phyloP scores from a whole-genome alignment of 805 yeast species.

The Sugiyamaella qingdaonensis region DNA sequence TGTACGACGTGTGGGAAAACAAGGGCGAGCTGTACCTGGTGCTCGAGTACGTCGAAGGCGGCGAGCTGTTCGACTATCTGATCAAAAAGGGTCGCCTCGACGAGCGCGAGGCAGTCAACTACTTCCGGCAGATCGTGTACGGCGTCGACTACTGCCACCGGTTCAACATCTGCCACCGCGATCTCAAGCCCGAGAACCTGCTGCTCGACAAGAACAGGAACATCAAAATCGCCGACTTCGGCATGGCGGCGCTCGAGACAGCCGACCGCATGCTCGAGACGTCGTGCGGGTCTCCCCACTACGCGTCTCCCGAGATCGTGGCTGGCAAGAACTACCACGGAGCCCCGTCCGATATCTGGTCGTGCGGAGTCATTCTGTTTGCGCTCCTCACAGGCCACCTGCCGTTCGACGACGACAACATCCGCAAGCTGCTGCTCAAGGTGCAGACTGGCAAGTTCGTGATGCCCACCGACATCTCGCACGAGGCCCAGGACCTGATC shows the following conservation, averaged over 20 bases:
- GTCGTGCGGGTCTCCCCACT: slow-evolving; percentile 97
- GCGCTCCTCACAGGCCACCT: slow-evolving; percentile 92
- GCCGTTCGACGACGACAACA: slow-evolving; percentile 96
- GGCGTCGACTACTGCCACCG: slow-evolving; percentile 85
- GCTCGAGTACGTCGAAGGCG: slow-evolving; percentile 94
- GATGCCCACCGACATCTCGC: slow-evolving; percentile 74
- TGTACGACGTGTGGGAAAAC: slow-evolving; percentile 98
- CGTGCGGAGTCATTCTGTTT: slow-evolving; percentile 92
- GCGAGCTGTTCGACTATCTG: slow-evolving; percentile 88
- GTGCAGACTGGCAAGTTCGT: slow-evolving; percentile 86
- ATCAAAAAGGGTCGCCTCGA: slow-evolving; percentile 85
- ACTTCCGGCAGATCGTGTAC: slow-evolving; percentile 79
- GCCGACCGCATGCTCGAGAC: slow-evolving; percentile 81
- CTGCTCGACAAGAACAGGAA: slow-evolving; percentile 76
- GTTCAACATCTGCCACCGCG: slow-evolving; percentile 84
- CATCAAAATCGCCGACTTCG: slow-evolving; percentile 96
- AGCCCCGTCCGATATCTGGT: slow-evolving; percentile 96
- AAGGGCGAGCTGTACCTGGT: slow-evolving; percentile 83
- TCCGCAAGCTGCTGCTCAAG: slow-evolving; percentile 77
- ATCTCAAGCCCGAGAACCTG: slow-evolving; percentile 77
- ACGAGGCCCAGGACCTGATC: slow-evolving; percentile 85
- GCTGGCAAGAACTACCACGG: slow-evolving; percentile 95
- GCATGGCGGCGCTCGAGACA: slow-evolving; percentile 96
- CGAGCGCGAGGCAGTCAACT: slow-evolving; percentile 84
- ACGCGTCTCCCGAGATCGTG: slow-evolving; percentile 97